phyloP scores from a whole-genome alignment of 768 basidiomycete species.

The Xanthoconium stramineum region DNA sequence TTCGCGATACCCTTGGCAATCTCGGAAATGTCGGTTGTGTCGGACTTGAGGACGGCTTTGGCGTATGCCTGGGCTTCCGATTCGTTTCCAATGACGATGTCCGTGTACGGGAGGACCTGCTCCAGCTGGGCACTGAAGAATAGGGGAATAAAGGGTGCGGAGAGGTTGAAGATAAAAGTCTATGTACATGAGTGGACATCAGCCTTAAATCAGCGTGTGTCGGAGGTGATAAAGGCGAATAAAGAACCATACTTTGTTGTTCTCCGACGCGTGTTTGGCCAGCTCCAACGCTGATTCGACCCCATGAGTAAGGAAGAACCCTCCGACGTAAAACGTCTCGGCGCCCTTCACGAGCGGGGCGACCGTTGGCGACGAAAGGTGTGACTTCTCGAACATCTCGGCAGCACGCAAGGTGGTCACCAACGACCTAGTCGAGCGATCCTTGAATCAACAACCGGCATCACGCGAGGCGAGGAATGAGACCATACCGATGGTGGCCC shows the following conservation, averaged over 20 bases:
- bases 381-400: constrained; percentile 81
- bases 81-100: constrained; percentile 96
- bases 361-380: constrained; percentile 73
- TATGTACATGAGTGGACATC: constrained; percentile 24
- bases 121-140: constrained; percentile 86
- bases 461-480: background rate
- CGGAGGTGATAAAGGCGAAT: background rate
- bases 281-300: constrained; percentile 65
- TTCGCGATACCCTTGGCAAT: constrained; percentile 77
- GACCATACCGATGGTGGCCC: constrained; percentile 77
- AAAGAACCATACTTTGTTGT: constrained; percentile 59
- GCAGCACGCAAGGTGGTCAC: constrained; percentile 89
- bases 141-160: constrained; percentile 94
- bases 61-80: constrained; percentile 90
- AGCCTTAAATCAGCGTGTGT: background rate
- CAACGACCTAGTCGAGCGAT: constrained; percentile 60
- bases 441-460: background rate
- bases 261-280: constrained; percentile 70
- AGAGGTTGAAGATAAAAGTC: constrained; percentile 91
- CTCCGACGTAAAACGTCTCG: constrained; percentile 90
- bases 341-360: constrained; percentile 76
- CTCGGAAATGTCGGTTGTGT: constrained; percentile 59
- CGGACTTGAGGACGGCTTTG: constrained; percentile 61
- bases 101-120: constrained; percentile 76
- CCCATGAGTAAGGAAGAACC: constrained; percentile 97